Evolutionary conservation across 164 flowering plant genomes (phyloP).

Genomic region (Liriodendron chinense): DNA sequence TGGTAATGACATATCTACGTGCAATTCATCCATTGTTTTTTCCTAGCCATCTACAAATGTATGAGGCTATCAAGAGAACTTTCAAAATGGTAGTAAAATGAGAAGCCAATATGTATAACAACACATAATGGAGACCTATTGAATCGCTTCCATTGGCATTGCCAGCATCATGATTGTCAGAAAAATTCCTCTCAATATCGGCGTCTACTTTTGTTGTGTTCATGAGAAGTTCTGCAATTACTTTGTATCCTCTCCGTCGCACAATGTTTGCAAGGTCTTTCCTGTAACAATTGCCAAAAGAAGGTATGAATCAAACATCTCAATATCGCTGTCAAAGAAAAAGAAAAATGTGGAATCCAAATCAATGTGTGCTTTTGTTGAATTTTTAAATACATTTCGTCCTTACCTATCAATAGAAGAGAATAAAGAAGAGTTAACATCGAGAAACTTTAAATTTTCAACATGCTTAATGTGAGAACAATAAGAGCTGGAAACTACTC

Average conservation of each 20-base stretch:
- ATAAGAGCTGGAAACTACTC: too few relatives aligned
- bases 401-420: too few relatives aligned
- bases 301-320: background rate
- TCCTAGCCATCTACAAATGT: slow-evolving; percentile 39
- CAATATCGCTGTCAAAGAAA: background rate
- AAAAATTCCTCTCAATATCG: slow-evolving; percentile 17
- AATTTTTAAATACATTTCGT: too few relatives aligned
- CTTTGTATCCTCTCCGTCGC: slow-evolving; percentile 83
- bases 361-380: background rate
- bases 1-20: slow-evolving; percentile 23
- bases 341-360: background rate
- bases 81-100: background rate
- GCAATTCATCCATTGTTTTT: slow-evolving; percentile 24
- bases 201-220: slow-evolving; percentile 24
- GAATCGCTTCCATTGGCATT: slow-evolving; percentile 21
- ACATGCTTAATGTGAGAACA: too few relatives aligned
- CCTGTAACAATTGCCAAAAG: slow-evolving; percentile 29
- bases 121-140: slow-evolving; percentile 35
- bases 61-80: slow-evolving; percentile 23
- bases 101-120: slow-evolving; percentile 3
- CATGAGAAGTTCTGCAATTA: slow-evolving; percentile 53
- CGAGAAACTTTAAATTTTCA: too few relatives aligned
- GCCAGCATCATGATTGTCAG: slow-evolving; percentile 18
- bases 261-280: slow-evolving; percentile 85
- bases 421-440: too few relatives aligned